Conservation (phyloP, 805 yeast genomes). For the Metschnikowia amazonensis region DNA sequence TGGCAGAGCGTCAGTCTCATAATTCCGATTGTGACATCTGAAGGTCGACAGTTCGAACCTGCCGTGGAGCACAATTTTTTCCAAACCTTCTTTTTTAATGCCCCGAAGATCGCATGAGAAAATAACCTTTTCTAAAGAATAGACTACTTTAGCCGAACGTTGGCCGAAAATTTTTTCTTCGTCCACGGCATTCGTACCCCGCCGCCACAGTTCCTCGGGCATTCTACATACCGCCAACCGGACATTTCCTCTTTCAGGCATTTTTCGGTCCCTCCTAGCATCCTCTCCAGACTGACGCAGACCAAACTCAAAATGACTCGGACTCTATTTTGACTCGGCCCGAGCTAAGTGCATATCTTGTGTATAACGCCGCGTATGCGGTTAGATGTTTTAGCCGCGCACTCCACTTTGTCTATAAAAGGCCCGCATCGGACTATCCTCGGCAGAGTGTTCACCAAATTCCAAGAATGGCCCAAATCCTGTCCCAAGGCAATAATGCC, state of each 20-base stretch:
- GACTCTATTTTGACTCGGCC: neutral
- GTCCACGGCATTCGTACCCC: too few relatives aligned
- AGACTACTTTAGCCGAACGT: too few relatives aligned
- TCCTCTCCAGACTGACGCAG: too few relatives aligned
- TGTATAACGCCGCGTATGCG: constrained; percentile 2
- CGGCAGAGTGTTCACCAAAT: neutral
- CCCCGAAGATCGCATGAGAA: too few relatives aligned
- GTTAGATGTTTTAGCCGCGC: neutral
- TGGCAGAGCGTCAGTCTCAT: constrained; percentile 23
- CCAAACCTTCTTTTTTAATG: too few relatives aligned
- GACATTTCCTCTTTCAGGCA: too few relatives aligned
- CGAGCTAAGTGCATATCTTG: constrained; percentile 6
- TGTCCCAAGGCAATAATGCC: constrained; percentile 37
- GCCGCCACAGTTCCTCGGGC: too few relatives aligned
- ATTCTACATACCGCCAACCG: too few relatives aligned
- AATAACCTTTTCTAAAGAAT: too few relatives aligned
- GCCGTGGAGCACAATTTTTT: constrained; percentile 48
- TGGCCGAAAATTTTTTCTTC: too few relatives aligned
- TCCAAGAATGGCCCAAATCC: constrained; percentile 13
- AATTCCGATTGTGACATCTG: constrained; percentile 30
- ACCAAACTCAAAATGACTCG: neutral
- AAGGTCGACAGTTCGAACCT: constrained; percentile 48
- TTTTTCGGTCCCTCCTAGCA: too few relatives aligned
- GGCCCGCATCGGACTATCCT: neutral
- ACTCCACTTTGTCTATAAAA: neutral